Evolutionary conservation across 257 asterid genomes (phyloP).

Genomic region (Asclepias syriaca): DNA sequence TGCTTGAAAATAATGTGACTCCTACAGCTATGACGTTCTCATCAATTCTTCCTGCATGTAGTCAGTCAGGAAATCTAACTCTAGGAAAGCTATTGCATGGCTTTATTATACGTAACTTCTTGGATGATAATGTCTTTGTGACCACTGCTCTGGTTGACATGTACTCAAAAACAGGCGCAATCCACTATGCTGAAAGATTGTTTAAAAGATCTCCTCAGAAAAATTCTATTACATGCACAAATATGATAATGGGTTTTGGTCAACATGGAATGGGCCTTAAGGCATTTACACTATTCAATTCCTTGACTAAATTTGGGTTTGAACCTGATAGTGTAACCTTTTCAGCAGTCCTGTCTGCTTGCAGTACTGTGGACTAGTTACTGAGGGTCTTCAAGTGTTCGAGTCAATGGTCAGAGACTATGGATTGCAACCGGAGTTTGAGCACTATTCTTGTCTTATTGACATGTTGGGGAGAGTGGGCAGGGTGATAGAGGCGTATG

Average conservation of each 20-base stretch:
- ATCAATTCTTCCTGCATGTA: slow-evolving; percentile 72
- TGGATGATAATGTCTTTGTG: slow-evolving; percentile 66
- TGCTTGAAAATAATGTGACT: slow-evolving; percentile 49
- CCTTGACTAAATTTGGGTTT: slow-evolving; percentile 43
- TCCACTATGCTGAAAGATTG: slow-evolving; percentile 60
- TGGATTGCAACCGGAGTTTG: slow-evolving; percentile 53
- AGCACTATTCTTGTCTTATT: slow-evolving; percentile 71
- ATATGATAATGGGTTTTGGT: slow-evolving; percentile 87
- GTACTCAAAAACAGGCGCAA: slow-evolving; percentile 80
- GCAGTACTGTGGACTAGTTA: slow-evolving; percentile 64
- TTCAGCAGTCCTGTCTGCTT: slow-evolving; percentile 72
- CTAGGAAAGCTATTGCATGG: slow-evolving; percentile 68
- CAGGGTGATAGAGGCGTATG: slow-evolving; percentile 71
- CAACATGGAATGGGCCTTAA: slow-evolving; percentile 86
- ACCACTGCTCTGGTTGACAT: slow-evolving; percentile 75
- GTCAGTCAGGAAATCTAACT: slow-evolving; percentile 58
- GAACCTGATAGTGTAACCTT: slow-evolving; percentile 55
- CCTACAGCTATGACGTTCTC: slow-evolving; percentile 77
- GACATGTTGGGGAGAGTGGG: slow-evolving; percentile 95
- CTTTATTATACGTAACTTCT: slow-evolving; percentile 50
- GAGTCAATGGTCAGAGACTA: slow-evolving; percentile 54
- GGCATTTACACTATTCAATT: slow-evolving; percentile 48
- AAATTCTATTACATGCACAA: slow-evolving; percentile 73
- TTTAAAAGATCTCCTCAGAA: slow-evolving; percentile 43
- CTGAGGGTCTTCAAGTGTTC: slow-evolving; percentile 64